A percentile compares a stretch with the other conserved stretches of the same genome.
phyloP scores from a whole-genome alignment of 148 eudicot species.

The Rhododendron vialii region DNA sequence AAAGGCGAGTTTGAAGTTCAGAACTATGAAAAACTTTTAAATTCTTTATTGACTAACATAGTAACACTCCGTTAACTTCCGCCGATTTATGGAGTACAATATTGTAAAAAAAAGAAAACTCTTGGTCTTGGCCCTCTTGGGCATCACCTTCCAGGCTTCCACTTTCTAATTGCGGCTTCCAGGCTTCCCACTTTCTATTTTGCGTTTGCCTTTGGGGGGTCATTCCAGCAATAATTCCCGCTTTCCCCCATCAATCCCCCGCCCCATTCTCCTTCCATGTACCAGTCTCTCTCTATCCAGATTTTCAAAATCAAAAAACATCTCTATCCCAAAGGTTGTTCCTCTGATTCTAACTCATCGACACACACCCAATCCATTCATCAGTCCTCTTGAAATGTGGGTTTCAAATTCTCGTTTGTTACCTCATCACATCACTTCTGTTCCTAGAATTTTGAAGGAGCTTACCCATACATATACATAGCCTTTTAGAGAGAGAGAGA shows the following conservation, averaged over 20 bases:
- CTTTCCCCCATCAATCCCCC: slow-evolving; percentile 16
- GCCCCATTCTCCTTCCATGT: not conserved
- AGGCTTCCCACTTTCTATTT: not conserved
- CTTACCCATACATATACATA: not conserved
- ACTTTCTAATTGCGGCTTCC: too few relatives aligned
- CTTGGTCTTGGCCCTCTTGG: too few relatives aligned
- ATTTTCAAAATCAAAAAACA: not conserved
- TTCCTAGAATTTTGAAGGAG: not conserved
- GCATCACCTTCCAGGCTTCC: not conserved
- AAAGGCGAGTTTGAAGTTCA: too few relatives aligned
- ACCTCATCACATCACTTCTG: not conserved
- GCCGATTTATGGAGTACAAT: too few relatives aligned
- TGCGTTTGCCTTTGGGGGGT: not conserved
- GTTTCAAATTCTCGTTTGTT: not conserved
- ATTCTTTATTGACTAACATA: too few relatives aligned
- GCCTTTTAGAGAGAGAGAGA: not conserved
- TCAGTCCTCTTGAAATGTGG: not conserved
- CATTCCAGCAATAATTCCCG: slow-evolving; percentile 55
- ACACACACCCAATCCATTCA: not conserved
- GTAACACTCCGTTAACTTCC: accelerated
- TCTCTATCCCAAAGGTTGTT: not conserved
- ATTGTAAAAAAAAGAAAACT: too few relatives aligned
- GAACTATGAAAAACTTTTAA: too few relatives aligned
- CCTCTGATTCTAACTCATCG: not conserved
- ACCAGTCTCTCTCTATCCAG: not conserved